Conservation (phyloP, 176 grass and related monocot genomes). For the Alloteropsis semialata region DNA sequence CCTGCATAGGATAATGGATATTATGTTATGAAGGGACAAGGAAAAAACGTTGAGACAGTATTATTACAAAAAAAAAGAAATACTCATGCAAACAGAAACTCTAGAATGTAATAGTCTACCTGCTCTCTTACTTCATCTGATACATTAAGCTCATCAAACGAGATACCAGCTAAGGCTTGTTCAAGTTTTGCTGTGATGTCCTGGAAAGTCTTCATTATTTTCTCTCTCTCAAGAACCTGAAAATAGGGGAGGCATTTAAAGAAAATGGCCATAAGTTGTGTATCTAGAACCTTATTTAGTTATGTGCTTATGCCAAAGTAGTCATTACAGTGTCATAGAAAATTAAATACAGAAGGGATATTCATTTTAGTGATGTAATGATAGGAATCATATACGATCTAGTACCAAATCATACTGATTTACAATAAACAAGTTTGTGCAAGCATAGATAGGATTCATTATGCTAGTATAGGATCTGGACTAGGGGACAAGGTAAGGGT, state of each 20-base stretch:
- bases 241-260: conserved; percentile 11
- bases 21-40: conserved; percentile 6
- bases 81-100: conserved; percentile 5
- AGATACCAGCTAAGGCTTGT: conserved; percentile 63
- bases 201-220: conserved; percentile 66
- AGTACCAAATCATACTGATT: background rate
- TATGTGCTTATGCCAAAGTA: background rate
- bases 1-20: conserved; percentile 45
- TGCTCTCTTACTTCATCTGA: conserved; percentile 98
- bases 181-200: conserved; percentile 77
- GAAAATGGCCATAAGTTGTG: conserved; percentile 11
- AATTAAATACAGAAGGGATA: background rate
- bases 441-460: conserved; percentile 6
- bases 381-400: background rate
- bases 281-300: background rate
- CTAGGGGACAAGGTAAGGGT: background rate
- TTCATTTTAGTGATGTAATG: background rate
- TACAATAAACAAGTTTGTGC: background rate
- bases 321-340: background rate
- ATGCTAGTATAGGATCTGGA: background rate
- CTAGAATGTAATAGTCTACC: conserved; percentile 42
- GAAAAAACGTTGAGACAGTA: background rate
- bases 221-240: conserved; percentile 85
- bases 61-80: background rate
- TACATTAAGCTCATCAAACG: conserved; percentile 82